phyloP scores from a whole-genome alignment of 2,329 filamentous ascomycete species.

The Colletotrichum sp. region DNA sequence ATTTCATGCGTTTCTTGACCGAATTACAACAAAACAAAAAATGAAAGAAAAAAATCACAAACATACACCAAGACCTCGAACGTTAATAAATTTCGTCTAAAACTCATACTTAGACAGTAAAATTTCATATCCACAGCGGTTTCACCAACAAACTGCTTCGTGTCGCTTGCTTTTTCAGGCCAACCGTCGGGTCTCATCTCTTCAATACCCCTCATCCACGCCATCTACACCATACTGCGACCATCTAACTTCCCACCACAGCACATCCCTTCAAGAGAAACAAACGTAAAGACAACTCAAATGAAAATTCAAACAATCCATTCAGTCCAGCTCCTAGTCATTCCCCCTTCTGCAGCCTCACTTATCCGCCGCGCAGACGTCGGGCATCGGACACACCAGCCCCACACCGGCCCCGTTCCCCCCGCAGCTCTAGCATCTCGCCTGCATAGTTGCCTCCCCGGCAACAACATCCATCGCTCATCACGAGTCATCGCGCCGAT shows the following conservation, averaged over 20 bases:
- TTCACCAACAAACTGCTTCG: background rate
- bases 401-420: background rate
- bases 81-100: fast-evolving
- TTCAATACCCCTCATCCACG: background rate
- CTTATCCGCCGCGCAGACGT: background rate
- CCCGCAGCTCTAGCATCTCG: background rate
- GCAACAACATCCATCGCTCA: fast-evolving
- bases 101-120: background rate
- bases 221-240: background rate
- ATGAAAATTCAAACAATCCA: fast-evolving
- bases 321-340: background rate
- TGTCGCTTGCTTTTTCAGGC: background rate
- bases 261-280: background rate
- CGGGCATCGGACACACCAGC: background rate
- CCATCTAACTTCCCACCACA: background rate
- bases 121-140: background rate
- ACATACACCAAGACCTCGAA: background rate
- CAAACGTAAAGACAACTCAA: fast-evolving
- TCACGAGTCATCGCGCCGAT: conserved; percentile 8
- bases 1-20: no score
- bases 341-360: background rate
- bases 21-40: no score
- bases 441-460: background rate
- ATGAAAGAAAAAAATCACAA: background rate
- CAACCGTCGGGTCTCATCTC: background rate